Percentiles rank a stretch among this genome's conserved stretches.
Evolutionary conservation across 306 rosid genomes (phyloP).

Genomic region (Cicer yamashitae): DNA sequence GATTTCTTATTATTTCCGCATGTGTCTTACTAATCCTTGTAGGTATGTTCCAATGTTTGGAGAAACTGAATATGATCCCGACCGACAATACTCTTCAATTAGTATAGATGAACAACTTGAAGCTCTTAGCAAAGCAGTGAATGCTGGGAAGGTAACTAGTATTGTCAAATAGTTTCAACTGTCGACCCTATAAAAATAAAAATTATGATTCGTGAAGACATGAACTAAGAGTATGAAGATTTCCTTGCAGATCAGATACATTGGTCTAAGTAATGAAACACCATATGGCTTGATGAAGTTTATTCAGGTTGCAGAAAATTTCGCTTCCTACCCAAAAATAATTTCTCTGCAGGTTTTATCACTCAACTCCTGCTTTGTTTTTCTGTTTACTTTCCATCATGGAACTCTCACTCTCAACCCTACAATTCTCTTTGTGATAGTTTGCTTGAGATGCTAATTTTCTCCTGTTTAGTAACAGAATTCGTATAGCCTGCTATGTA

Average conservation of each 20-base stretch:
- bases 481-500: constrained; percentile 78
- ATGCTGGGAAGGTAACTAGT: constrained; percentile 73
- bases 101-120: constrained; percentile 80
- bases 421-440: constrained; percentile 11
- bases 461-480: constrained; percentile 63
- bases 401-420: constrained; percentile 6
- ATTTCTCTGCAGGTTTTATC: constrained; percentile 82
- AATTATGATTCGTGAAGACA: neutral
- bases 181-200: neutral
- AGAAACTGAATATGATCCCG: constrained; percentile 83
- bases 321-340: constrained; percentile 57
- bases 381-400: constrained; percentile 27
- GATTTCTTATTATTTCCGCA: neutral
- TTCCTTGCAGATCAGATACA: constrained; percentile 70
- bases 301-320: constrained; percentile 68
- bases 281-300: constrained; percentile 96
- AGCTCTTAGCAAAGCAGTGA: constrained; percentile 69
- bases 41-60: constrained; percentile 96
- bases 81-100: constrained; percentile 63
- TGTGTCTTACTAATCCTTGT: constrained; percentile 41
- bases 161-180: constrained; percentile 30
- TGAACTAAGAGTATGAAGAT: constrained; percentile 20
- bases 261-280: constrained; percentile 94
- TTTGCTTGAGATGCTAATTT: constrained; percentile 44
- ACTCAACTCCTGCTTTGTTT: constrained; percentile 6